Percentiles rank a stretch among this genome's conserved stretches.
These are phyloP conservation scores for Penicillium polonicum DNA, from an alignment of 2,329 filamentous ascomycete genomes.

Conservation along the genomic window DNA sequence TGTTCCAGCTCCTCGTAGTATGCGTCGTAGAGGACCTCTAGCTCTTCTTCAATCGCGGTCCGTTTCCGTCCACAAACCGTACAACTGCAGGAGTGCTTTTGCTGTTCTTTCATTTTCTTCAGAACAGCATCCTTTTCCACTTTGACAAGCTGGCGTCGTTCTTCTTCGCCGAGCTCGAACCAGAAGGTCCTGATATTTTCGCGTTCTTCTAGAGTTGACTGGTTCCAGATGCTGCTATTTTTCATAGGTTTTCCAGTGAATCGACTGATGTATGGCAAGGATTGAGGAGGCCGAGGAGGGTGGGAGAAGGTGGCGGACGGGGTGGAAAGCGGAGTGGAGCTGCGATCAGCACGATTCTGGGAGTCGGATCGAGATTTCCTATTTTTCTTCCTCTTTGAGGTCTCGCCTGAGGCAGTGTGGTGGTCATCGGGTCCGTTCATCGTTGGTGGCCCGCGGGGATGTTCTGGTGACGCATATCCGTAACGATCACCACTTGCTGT, in stretches of 20 bases:
- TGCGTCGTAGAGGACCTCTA: constrained; percentile 95
- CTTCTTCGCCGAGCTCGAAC: constrained; percentile 89
- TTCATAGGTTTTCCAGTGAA: constrained; percentile 55
- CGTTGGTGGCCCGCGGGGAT: constrained; percentile 8
- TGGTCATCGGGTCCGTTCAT: constrained; percentile 25
- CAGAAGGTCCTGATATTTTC: constrained; percentile 98
- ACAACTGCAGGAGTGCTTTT: constrained; percentile 98
- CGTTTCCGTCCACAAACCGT: constrained; percentile 95
- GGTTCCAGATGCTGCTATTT: constrained; percentile 92
- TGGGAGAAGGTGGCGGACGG: constrained; percentile 46
- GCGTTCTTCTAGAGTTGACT: constrained; percentile 86
- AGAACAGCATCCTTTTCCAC: constrained; percentile 98
- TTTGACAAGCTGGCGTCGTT: constrained; percentile 92
- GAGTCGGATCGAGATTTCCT: constrained; percentile 39
- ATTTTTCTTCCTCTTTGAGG: constrained; percentile 44
- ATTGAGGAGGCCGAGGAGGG: constrained; percentile 45
- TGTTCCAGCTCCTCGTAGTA: constrained; percentile 98
- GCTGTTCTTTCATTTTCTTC: constrained; percentile 99
- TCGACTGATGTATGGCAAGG: constrained; percentile 44
- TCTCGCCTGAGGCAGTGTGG: constrained; percentile 28
- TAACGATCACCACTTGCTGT: constrained; percentile 54
- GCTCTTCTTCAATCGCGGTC: constrained; percentile 94
- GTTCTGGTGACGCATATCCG: constrained; percentile 49
- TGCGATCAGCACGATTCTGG: constrained; percentile 38
- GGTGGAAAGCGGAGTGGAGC: constrained; percentile 41